These are phyloP conservation scores for Aspergillus novofumigatus DNA, from an alignment of 2,329 filamentous ascomycete genomes.

Conservation along the genomic window DNA sequence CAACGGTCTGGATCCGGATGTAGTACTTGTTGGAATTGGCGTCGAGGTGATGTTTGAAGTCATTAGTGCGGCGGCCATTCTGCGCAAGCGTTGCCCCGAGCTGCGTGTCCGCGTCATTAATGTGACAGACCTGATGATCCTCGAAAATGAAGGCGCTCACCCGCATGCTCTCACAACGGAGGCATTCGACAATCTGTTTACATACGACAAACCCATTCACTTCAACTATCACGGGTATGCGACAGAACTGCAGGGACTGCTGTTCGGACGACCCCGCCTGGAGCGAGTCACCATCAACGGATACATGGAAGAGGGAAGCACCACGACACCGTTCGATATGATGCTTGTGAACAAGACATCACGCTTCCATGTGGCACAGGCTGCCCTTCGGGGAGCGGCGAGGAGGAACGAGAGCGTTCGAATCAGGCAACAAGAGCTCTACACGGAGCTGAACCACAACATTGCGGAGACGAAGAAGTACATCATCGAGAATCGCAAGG, in stretches of 20 bases:
- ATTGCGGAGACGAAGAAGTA: slow-evolving; percentile 50
- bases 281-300: slow-evolving; percentile 54
- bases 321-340: slow-evolving; percentile 67
- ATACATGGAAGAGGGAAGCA: slow-evolving; percentile 63
- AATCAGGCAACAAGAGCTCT: slow-evolving; percentile 42
- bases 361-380: slow-evolving; percentile 56
- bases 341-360: slow-evolving; percentile 61
- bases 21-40: slow-evolving; percentile 61
- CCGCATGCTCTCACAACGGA: slow-evolving; percentile 54
- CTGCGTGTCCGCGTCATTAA: slow-evolving; percentile 61
- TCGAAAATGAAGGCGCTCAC: slow-evolving; percentile 53
- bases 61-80: slow-evolving; percentile 55
- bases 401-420: slow-evolving; percentile 47
- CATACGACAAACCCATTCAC: slow-evolving; percentile 51
- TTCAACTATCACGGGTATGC: slow-evolving; percentile 68
- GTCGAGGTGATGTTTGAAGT: slow-evolving; percentile 65
- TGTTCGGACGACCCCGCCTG: slow-evolving; percentile 54
- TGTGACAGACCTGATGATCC: slow-evolving; percentile 63
- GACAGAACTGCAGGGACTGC: slow-evolving; percentile 56
- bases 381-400: slow-evolving; percentile 50
- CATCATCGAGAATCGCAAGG: slow-evolving; percentile 51
- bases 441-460: slow-evolving; percentile 47
- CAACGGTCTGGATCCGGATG: slow-evolving; percentile 54
- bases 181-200: slow-evolving; percentile 56
- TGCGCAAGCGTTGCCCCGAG: slow-evolving; percentile 48